phyloP scores from a whole-genome alignment of 805 yeast genomes.

The Yarrowia porcina region DNA sequence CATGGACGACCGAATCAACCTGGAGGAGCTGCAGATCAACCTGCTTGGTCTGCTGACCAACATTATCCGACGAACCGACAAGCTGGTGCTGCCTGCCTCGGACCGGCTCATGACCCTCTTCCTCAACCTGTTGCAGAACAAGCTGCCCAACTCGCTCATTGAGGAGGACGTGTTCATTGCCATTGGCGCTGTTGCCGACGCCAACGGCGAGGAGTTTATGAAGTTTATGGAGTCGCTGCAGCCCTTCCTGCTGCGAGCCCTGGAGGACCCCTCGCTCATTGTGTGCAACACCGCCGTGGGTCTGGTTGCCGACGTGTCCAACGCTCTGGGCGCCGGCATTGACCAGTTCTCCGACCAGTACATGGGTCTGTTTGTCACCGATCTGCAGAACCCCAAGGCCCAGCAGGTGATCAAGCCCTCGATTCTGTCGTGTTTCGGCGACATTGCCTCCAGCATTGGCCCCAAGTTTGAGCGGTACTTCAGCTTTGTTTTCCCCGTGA shows the following conservation, averaged over 20 bases:
- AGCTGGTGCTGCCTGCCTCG: conserved; percentile 61
- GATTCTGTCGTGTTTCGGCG: conserved; percentile 91
- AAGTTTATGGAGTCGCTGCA: conserved; percentile 77
- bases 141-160: conserved; percentile 65
- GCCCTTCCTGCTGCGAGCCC: conserved; percentile 76
- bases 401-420: conserved; percentile 82
- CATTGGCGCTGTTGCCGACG: conserved; percentile 81
- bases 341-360: conserved; percentile 73
- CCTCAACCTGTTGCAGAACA: conserved; percentile 63
- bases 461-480: conserved; percentile 70
- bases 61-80: conserved; percentile 75
- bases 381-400: conserved; percentile 62
- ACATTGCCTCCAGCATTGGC: conserved; percentile 87
- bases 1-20: conserved; percentile 67
- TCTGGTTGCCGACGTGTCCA: conserved; percentile 88
- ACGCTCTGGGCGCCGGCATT: conserved; percentile 73
- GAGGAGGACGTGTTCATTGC: conserved; percentile 96
- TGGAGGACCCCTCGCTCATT: conserved; percentile 77
- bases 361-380: conserved; percentile 77
- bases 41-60: conserved; percentile 71
- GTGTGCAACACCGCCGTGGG: conserved; percentile 91
- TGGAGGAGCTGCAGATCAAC: conserved; percentile 87
- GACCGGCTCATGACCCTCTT: conserved; percentile 84
- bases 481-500: conserved; percentile 73
- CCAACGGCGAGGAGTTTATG: conserved; percentile 66